phyloP scores from a whole-genome alignment of 768 basidiomycete genomes.

The Omphalotus guepiniiformis region DNA sequence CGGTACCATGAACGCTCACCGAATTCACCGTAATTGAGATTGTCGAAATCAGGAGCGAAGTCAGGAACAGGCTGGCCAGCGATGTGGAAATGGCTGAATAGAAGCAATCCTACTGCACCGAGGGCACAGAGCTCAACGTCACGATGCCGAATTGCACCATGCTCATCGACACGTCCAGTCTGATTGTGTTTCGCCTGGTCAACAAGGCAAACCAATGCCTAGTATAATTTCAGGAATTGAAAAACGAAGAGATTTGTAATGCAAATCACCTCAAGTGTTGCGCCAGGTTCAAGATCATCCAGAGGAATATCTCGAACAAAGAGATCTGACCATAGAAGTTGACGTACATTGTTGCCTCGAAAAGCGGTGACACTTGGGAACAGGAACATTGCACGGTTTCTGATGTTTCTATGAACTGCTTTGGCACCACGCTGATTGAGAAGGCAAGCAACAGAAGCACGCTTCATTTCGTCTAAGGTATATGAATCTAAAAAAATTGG shows the following conservation, averaged over 20 bases:
- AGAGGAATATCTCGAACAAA: neutral
- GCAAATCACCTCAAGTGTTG: neutral
- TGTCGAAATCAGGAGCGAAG: no score
- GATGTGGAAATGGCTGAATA: no score
- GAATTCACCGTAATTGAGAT: no score
- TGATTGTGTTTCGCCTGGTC: neutral
- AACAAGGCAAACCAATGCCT: neutral
- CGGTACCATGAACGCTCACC: no score
- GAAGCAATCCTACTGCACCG: no score
- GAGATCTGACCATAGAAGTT: neutral
- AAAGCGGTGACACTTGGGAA: neutral
- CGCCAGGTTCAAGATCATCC: neutral
- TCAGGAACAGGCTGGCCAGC: no score
- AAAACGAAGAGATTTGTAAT: neutral
- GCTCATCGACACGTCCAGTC: neutral
- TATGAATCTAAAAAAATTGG: neutral
- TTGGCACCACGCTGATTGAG: neutral
- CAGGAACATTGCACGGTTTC: neutral
- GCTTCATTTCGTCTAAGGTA: neutral
- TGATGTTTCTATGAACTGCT: neutral
- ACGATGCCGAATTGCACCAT: neutral
- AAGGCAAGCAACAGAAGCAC: neutral
- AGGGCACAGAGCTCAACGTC: no score
- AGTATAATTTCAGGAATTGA: neutral
- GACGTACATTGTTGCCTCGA: neutral